These are phyloP conservation scores for Nitzschia sp. DNA, from an alignment of 108 stramenopile genomes.

Conservation along the genomic window DNA sequence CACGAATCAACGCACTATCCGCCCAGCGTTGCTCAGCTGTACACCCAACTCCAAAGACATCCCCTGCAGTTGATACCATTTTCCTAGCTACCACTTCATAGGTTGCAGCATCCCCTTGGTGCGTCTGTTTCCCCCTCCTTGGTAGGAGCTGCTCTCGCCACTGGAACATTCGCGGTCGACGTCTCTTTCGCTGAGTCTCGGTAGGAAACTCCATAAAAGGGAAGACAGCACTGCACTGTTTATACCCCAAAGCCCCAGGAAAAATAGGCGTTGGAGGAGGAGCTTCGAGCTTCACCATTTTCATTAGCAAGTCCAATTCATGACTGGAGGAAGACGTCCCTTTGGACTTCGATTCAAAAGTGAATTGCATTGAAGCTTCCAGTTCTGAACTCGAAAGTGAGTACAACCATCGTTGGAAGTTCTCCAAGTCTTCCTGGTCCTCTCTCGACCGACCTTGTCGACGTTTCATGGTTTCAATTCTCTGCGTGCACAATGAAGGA, in stretches of 20 bases:
- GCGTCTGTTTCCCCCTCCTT: neutral
- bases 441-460: neutral
- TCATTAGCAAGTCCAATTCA: slow-evolving; percentile 46
- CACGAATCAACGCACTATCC: slow-evolving; percentile 32
- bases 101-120: neutral
- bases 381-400: slow-evolving; percentile 27
- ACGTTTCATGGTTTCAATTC: too few species aligned
- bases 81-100: slow-evolving; percentile 39
- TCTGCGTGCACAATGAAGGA: too few species aligned
- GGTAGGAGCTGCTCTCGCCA: slow-evolving; percentile 5
- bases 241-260: slow-evolving; percentile 45
- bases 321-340: slow-evolving; percentile 29
- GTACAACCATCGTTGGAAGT: slow-evolving; percentile 33
- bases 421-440: slow-evolving; percentile 12
- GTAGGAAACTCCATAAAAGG: neutral
- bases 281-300: slow-evolving; percentile 46
- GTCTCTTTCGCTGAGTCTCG: slow-evolving; percentile 1
- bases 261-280: slow-evolving; percentile 61
- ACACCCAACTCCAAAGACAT: slow-evolving; percentile 38
- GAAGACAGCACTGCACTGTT: neutral
- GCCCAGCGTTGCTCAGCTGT: slow-evolving; percentile 40
- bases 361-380: slow-evolving; percentile 35
- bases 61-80: slow-evolving; percentile 41
- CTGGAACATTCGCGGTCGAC: slow-evolving; percentile 33
- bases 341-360: slow-evolving; percentile 13